Percentiles rank a stretch among this genome's conserved stretches.
These are phyloP conservation scores for Trematosphaeria pertusa DNA, from an alignment of 2,329 filamentous ascomycete species.

Conservation along the genomic window DNA sequence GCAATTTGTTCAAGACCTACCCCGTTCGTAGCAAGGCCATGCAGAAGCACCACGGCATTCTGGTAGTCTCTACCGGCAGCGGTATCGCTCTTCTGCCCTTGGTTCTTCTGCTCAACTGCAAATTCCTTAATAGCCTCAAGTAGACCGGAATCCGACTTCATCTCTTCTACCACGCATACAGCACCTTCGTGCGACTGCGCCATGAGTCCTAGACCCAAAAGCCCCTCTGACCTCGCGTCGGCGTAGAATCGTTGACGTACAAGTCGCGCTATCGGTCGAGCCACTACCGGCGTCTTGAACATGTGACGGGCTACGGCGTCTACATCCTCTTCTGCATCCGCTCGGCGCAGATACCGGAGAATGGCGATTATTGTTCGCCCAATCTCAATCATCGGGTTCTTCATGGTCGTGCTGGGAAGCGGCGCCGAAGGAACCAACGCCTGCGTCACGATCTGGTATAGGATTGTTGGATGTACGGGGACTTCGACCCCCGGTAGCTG, in stretches of 20 bases:
- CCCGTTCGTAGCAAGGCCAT: conserved; percentile 42
- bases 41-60: conserved; percentile 45
- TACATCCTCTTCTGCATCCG: conserved; percentile 28
- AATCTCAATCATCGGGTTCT: conserved; percentile 46
- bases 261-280: conserved; percentile 40
- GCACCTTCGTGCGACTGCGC: conserved; percentile 40
- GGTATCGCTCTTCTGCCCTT: conserved; percentile 28
- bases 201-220: conserved; percentile 44
- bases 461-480: conserved; percentile 29
- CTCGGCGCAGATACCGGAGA: conserved; percentile 27
- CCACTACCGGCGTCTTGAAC: conserved; percentile 36
- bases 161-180: conserved; percentile 32
- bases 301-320: conserved; percentile 32
- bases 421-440: conserved; percentile 39
- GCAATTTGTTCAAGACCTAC: conserved; percentile 28
- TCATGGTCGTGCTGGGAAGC: conserved; percentile 47
- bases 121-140: conserved; percentile 44
- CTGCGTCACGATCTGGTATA: conserved; percentile 38
- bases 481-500: conserved; percentile 19
- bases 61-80: conserved; percentile 41
- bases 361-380: conserved; percentile 38
- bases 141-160: conserved; percentile 35
- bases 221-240: conserved; percentile 44
- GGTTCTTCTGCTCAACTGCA: conserved; percentile 30
- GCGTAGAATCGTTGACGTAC: conserved; percentile 45